Conservation (phyloP, 352 stramenopile genomes). For the Pythium volutum region DNA sequence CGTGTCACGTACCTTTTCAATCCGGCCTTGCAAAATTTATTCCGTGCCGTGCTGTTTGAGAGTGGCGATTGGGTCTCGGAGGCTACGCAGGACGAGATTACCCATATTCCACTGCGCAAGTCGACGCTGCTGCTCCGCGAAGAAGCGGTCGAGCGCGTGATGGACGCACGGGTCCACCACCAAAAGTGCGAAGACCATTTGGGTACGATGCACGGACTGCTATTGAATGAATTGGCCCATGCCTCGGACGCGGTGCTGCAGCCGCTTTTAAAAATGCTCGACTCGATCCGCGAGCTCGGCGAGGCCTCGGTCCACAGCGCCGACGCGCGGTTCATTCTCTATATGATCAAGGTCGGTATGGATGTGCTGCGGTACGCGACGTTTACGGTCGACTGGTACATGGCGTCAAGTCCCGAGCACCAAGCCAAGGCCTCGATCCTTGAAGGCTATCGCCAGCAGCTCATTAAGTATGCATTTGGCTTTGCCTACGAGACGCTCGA, state of each 20-base stretch:
- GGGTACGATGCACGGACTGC: conserved; percentile 94
- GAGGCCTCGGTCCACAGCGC: conserved; percentile 81
- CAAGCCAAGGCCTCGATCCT: conserved; percentile 38
- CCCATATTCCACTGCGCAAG: conserved; percentile 76
- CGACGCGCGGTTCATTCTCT: conserved; percentile 83
- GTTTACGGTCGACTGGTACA: conserved; percentile 57
- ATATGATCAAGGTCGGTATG: conserved; percentile 84
- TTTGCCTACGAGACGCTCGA: conserved; percentile 70
- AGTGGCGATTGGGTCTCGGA: conserved; percentile 82
- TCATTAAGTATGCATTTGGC: conserved; percentile 62
- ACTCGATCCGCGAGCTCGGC: conserved; percentile 76
- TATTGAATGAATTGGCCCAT: conserved; percentile 98
- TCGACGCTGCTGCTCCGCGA: conserved; percentile 79
- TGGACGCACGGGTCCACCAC: conserved; percentile 71
- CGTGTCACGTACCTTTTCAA: conserved; percentile 89
- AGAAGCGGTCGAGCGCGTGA: conserved; percentile 68
- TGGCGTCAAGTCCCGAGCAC: conserved; percentile 29
- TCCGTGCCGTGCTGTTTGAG: conserved; percentile 89
- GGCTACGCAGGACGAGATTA: conserved; percentile 57
- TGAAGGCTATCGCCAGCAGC: conserved; percentile 45
- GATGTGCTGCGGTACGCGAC: conserved; percentile 79
- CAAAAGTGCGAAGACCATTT: conserved; percentile 88
- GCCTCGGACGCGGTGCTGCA: conserved; percentile 86
- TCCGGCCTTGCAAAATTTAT: conserved; percentile 72
- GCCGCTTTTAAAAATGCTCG: conserved; percentile 78